Percentiles rank a stretch among this genome's conserved stretches.
Evolutionary conservation across 2,329 filamentous ascomycete species (phyloP).

Genomic region (Trichoderma cornu-damae): DNA sequence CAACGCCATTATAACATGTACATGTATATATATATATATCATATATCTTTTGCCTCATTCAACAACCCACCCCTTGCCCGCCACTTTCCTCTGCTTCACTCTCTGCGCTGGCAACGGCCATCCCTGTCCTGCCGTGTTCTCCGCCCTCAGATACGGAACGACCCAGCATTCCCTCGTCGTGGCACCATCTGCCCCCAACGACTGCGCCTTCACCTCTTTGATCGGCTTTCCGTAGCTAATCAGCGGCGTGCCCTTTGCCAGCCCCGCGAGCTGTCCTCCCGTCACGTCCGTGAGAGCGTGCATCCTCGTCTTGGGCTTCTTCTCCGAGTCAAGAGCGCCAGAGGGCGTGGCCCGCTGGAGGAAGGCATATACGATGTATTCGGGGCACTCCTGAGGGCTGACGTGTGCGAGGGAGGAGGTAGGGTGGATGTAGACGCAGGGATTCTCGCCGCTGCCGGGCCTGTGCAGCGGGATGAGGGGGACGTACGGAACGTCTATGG

Average conservation of each 20-base stretch:
- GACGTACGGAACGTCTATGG: constrained; percentile 87
- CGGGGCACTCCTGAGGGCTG: constrained; percentile 67
- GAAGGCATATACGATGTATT: constrained; percentile 82
- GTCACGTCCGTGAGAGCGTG: constrained; percentile 77
- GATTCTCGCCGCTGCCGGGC: constrained; percentile 44
- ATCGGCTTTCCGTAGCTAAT: constrained; percentile 85
- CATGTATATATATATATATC: not conserved
- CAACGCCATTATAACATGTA: constrained; percentile 2
- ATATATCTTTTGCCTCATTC: no score
- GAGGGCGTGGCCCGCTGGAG: constrained; percentile 63
- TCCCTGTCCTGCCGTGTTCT: constrained; percentile 60
- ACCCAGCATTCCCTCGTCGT: constrained; percentile 72
- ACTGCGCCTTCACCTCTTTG: constrained; percentile 62
- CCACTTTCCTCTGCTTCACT: constrained; percentile 71
- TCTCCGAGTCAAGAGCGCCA: constrained; percentile 44
- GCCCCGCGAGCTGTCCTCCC: constrained; percentile 65
- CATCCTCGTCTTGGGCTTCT: constrained; percentile 73
- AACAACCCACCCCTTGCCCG: constrained; percentile 69
- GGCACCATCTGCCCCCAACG: constrained; percentile 31
- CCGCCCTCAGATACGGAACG: constrained; percentile 68
- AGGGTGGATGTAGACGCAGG: constrained; percentile 81
- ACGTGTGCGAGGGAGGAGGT: constrained; percentile 71
- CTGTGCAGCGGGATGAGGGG: constrained; percentile 68
- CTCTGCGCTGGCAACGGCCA: constrained; percentile 86
- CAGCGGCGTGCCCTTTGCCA: constrained; percentile 81